Base-by-base conservation (phyloP, 805 yeast species). In the Kregervanrija delftensis region DNA sequence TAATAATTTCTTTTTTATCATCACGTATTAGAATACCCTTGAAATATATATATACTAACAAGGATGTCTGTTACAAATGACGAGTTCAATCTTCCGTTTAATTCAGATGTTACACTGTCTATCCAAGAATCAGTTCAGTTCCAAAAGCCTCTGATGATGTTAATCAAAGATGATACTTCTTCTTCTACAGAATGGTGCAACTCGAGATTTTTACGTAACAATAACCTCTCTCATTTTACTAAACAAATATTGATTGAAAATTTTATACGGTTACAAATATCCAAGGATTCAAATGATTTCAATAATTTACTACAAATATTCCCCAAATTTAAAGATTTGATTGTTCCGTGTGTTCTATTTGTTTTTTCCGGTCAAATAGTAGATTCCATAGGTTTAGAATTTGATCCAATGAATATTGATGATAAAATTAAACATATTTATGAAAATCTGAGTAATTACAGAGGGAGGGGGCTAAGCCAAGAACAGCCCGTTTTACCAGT, bases 301-400 rank as follows among this genome's bases (percentile, higher is more conserved):
- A 54, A 48, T 1, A 65, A 66, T 50, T 80, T 83, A 53, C 64
- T 69, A 33, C 80, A 78, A 49, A 64, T 82, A n/a, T 81, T 79
- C 49, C 79, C 79, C 1, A 53, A 52, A 11, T 56, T 53, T 38
- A 42, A 39, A 2, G 62, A 68, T 13, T 64, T 72, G 8, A 55
- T 53, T 0, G 67, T 72, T 3, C 90, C 90, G 1, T 71, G 85
- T 49, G 63, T 83, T 17, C 72, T 76, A 54, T 63, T 82, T 11
- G 67, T 85, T n/a, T 63, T 59, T 32, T 62, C 66, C 10, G 79
- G 83, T 6, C 57, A 64, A 35, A 65, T 79, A 5, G 49, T 74
- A 32, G 78, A 72, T 39, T 52, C 68, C 2, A 61, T 79, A 10
- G 60, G 63, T 8, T 69, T 63, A 5, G 67, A 61, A 2, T 51